A percentile compares a stretch with the other conserved stretches of the same genome.
phyloP scores from a whole-genome alignment of 768 basidiomycete species.

The Lepiota venenata region DNA sequence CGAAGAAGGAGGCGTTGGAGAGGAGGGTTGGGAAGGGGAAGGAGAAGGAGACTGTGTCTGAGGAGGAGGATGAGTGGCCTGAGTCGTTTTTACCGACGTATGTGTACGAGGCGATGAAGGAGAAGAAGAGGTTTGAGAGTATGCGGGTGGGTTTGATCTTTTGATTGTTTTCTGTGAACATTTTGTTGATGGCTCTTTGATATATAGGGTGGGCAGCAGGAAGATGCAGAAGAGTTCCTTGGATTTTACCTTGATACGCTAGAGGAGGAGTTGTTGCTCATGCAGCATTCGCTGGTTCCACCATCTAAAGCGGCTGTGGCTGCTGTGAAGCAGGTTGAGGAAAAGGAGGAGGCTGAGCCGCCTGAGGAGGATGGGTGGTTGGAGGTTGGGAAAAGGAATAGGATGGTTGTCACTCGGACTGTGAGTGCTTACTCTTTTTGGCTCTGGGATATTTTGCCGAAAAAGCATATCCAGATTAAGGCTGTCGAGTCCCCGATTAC shows the following conservation, averaged over 20 bases:
- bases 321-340: constrained; percentile 31
- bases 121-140: constrained; percentile 88
- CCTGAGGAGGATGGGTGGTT: constrained; percentile 75
- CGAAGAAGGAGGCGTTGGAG: constrained; percentile 19
- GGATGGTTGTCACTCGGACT: constrained; percentile 73
- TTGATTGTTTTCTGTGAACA: neutral
- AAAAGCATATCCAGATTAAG: constrained; percentile 53
- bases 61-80: constrained; percentile 46
- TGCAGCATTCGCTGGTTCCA: constrained; percentile 53
- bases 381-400: constrained; percentile 90
- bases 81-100: constrained; percentile 83
- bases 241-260: constrained; percentile 95
- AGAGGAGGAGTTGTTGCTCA: constrained; percentile 81
- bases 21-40: constrained; percentile 23
- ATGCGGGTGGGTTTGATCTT: constrained; percentile 67
- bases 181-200: neutral
- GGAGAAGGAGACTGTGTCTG: constrained; percentile 19
- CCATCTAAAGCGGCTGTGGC: constrained; percentile 27
- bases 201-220: constrained; percentile 82
- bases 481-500: constrained; percentile 85
- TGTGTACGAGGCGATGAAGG: constrained; percentile 91
- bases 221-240: constrained; percentile 98
- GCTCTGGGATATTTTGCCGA: neutral
- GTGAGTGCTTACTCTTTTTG: constrained; percentile 38
- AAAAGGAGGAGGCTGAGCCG: constrained; percentile 38